Conservation (phyloP, 306 rosid genomes). For the Aeschynomene evenia region DNA sequence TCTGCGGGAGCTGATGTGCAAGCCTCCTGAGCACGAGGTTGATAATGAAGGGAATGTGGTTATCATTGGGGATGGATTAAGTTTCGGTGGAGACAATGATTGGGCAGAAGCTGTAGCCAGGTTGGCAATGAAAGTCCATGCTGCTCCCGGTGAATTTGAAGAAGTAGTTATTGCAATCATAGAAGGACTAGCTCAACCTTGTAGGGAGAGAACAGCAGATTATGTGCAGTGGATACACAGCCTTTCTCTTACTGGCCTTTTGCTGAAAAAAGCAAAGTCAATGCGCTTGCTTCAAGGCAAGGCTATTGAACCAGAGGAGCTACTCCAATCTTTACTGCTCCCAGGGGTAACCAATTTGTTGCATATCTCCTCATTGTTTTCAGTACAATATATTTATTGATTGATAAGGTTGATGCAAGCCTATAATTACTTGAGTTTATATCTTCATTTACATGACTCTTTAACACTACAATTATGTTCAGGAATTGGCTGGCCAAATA, state of each 20-base stretch:
- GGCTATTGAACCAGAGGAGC: slow-evolving; percentile 58
- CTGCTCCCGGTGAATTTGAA: slow-evolving; percentile 83
- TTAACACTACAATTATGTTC: neutral
- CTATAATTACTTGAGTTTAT: neutral
- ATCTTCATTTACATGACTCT: neutral
- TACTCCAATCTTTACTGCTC: slow-evolving; percentile 77
- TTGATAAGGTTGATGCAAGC: neutral
- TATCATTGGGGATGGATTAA: slow-evolving; percentile 88
- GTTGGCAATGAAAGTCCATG: slow-evolving; percentile 77
- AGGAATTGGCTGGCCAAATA: neutral
- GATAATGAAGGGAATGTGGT: slow-evolving; percentile 78
- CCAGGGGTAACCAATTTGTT: slow-evolving; percentile 66
- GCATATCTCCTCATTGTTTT: neutral
- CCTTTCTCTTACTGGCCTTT: slow-evolving; percentile 73
- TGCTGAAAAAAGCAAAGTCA: slow-evolving; percentile 77
- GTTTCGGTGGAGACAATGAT: slow-evolving; percentile 88
- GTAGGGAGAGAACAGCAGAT: slow-evolving; percentile 91
- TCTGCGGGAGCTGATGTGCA: slow-evolving; percentile 79
- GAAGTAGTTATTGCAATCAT: slow-evolving; percentile 67
- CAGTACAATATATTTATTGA: neutral
- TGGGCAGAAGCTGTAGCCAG: slow-evolving; percentile 85
- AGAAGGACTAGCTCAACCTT: slow-evolving; percentile 77
- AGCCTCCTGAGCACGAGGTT: slow-evolving; percentile 75
- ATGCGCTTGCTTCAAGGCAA: slow-evolving; percentile 56
- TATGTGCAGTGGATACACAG: slow-evolving; percentile 90